Evolutionary conservation across 495 filamentous ascomycete genomes (phyloP).

Genomic region (Penicillium bovifimosum): DNA sequence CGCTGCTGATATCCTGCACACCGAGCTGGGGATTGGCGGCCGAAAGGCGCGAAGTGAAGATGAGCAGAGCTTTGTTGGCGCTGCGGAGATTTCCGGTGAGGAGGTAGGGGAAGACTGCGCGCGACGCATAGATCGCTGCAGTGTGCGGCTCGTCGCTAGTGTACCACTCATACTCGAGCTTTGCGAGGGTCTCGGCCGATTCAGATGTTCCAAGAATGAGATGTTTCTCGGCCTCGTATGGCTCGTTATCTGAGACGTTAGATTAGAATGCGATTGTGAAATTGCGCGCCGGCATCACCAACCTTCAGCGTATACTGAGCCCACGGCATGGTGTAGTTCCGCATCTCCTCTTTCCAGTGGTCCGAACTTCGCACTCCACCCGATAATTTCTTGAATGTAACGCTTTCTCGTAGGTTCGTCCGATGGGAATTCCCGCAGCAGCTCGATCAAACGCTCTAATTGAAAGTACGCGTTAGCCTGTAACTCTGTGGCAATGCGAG

Average conservation of each 20-base stretch:
- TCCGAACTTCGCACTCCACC: slow-evolving; percentile 80
- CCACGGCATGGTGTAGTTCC: slow-evolving; percentile 90
- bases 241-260: slow-evolving; percentile 60
- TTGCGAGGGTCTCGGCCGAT: slow-evolving; percentile 71
- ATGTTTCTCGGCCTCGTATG: slow-evolving; percentile 90
- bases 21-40: slow-evolving; percentile 62
- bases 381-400: slow-evolving; percentile 82
- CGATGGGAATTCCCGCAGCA: slow-evolving; percentile 73
- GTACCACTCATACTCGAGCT: slow-evolving; percentile 92
- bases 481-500: not conserved
- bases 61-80: slow-evolving; percentile 71
- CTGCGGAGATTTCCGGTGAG: slow-evolving; percentile 84
- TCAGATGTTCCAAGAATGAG: slow-evolving; percentile 84
- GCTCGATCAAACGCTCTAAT: slow-evolving; percentile 49
- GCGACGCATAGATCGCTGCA: slow-evolving; percentile 81
- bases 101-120: slow-evolving; percentile 88
- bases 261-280: slow-evolving; percentile 10
- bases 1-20: slow-evolving; percentile 76
- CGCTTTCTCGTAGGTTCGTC: slow-evolving; percentile 87
- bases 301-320: slow-evolving; percentile 80
- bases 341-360: slow-evolving; percentile 90
- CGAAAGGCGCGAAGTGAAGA: slow-evolving; percentile 71
- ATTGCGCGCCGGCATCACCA: slow-evolving; percentile 2
- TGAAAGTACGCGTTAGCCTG: not conserved
- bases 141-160: slow-evolving; percentile 80